A percentile compares a stretch with the other conserved stretches of the same genome.
phyloP scores from a whole-genome alignment of 225 moss, liverwort and hornwort species.

The Thuidium tamariscinum region DNA sequence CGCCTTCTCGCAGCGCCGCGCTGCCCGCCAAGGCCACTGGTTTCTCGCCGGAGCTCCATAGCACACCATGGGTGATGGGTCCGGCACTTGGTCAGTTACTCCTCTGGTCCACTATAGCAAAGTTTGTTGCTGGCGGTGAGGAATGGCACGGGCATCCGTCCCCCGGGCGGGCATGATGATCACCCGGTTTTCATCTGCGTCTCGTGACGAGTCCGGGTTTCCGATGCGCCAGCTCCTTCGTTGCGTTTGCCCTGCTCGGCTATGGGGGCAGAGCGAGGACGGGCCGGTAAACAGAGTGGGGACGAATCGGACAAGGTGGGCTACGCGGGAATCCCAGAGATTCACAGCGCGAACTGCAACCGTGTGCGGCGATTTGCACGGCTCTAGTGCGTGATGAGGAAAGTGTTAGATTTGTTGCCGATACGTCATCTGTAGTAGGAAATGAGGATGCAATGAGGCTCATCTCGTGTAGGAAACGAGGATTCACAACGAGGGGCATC shows the following conservation, averaged over 20 bases:
- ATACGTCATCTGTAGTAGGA: not conserved
- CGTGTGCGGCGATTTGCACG: not conserved
- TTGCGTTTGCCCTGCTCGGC: not conserved
- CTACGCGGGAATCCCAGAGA: not conserved
- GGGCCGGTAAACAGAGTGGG: not conserved
- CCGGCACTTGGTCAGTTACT: not conserved
- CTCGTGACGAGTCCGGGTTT: not conserved
- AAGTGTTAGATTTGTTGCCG: not conserved
- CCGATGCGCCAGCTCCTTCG: not conserved
- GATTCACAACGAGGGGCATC: not conserved
- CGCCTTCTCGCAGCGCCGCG: not conserved
- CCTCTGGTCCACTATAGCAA: constrained; percentile 5
- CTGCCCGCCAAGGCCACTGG: constrained; percentile 10
- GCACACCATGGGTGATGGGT: not conserved
- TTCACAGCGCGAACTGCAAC: not conserved
- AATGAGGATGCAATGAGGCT: not conserved
- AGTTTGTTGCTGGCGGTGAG: constrained; percentile 6
- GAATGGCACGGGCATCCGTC: not conserved
- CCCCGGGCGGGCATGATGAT: not conserved
- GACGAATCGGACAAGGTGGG: not conserved
- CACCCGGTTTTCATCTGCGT: not conserved
- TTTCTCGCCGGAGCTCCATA: not conserved
- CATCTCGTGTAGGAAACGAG: not conserved
- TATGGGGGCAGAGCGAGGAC: not conserved
- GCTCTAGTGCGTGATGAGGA: not conserved